Evolutionary conservation across 306 rosid genomes (phyloP), one percentile per base, ranked within the genome.

Genomic region (Quercus suber): DNA sequence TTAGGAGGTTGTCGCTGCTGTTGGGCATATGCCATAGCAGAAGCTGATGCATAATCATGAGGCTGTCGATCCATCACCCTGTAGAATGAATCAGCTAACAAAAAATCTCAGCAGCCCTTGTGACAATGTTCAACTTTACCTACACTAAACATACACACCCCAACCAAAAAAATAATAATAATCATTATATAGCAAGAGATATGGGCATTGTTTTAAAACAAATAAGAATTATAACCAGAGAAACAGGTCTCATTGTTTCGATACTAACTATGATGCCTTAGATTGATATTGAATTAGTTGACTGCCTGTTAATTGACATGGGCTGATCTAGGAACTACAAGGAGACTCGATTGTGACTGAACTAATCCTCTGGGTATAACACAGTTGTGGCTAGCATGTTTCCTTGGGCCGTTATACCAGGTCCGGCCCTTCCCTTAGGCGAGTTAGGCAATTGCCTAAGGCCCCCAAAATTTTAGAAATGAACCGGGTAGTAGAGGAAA

Each of bases 11-110:
- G 97, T 21, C 88, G 77, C 80, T 91, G 98, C 37, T 93, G 98
- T 72, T 93, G 96, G 73, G 97, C 91, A 85, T 88, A 94, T n/a
- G 92, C 96, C 86, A 90, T 81, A 45, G 97, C 93, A 79, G 94
- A 87, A 37, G 94, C 87, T 68, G 97, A 87, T 9, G 93, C 92
- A 87, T 84, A 95, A 79, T 95, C 99, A 86, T 90, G 99, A 35
- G 88, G 82, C 55, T 88, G 97, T 35, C 97, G 93, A 71, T 95
- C 99, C 97, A 95, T 95, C 41, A 41, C 18, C 51, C 45, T 74
- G 11, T 75, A 57, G 9, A 71, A 18, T 43, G 76, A 79, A 58
- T 71, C 57, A 30, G 58, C 75, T 28, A 49, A n/a, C 53, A 5
- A 14, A 56, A 43, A 25, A 78, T 61, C 27, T 53, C 67, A 7